Conservation (phyloP, 108 stramenopile species). For the Thalassiosira profunda region DNA sequence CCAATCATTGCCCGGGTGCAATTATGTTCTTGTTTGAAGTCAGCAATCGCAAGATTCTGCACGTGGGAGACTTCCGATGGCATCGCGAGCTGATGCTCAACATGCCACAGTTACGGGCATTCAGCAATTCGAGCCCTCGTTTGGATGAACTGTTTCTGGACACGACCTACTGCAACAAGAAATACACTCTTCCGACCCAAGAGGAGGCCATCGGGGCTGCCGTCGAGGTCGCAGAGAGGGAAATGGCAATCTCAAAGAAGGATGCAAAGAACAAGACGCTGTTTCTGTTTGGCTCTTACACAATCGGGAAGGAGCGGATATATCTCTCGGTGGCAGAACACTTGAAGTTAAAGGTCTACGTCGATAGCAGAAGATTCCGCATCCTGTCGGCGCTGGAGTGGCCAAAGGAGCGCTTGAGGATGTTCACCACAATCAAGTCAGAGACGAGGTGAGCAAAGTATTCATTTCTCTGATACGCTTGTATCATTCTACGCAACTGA, state of each 20-base stretch:
- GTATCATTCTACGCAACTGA: no score
- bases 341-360: slow-evolving; percentile 75
- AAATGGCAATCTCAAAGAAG: slow-evolving; percentile 44
- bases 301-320: slow-evolving; percentile 95
- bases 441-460: no score
- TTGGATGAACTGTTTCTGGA: slow-evolving; percentile 67
- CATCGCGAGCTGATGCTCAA: slow-evolving; percentile 43
- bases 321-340: slow-evolving; percentile 84
- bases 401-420: slow-evolving; percentile 60
- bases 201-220: slow-evolving; percentile 58
- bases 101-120: slow-evolving; percentile 42
- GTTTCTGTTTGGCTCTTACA: slow-evolving; percentile 94
- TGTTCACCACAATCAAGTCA: slow-evolving; percentile 70
- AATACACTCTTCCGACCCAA: slow-evolving; percentile 61
- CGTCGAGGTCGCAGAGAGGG: slow-evolving; percentile 53
- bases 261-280: slow-evolving; percentile 57
- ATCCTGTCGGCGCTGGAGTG: slow-evolving; percentile 74
- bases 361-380: slow-evolving; percentile 73
- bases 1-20: slow-evolving; percentile 88
- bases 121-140: slow-evolving; percentile 37
- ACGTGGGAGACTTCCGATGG: slow-evolving; percentile 78
- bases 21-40: slow-evolving; percentile 92
- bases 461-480: no score
- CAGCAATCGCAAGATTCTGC: slow-evolving; percentile 60
- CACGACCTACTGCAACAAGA: slow-evolving; percentile 71